These are phyloP conservation scores for Bipolaris bicolor DNA, from an alignment of 2,329 filamentous ascomycete species.

Conservation along the genomic window DNA sequence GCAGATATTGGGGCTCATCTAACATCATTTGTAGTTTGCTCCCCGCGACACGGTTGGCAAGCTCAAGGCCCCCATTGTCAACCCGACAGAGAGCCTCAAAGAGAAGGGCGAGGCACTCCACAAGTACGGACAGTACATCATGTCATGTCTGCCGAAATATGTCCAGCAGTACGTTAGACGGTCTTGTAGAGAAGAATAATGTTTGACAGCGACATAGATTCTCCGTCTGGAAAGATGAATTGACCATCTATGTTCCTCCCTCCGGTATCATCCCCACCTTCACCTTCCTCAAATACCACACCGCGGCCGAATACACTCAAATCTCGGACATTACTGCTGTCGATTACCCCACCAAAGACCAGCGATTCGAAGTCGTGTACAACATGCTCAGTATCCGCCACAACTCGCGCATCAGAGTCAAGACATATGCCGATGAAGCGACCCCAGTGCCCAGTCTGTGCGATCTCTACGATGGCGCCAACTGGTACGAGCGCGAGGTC, in stretches of 20 bases:
- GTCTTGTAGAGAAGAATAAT: no score
- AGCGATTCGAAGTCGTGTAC: slow-evolving; percentile 98
- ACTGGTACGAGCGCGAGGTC: slow-evolving; percentile 98
- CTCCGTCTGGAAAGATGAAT: slow-evolving; percentile 99
- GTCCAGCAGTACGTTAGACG: slow-evolving; percentile 74
- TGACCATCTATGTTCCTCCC: slow-evolving; percentile 91
- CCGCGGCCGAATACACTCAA: slow-evolving; percentile 94
- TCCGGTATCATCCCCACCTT: slow-evolving; percentile 89
- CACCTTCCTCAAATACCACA: slow-evolving; percentile 96
- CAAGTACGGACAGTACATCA: slow-evolving; percentile 93
- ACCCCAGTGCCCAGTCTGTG: slow-evolving; percentile 90
- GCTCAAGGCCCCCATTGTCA: slow-evolving; percentile 80
- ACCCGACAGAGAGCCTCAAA: slow-evolving; percentile 91
- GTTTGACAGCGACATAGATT: slow-evolving; percentile 59
- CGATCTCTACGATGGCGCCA: slow-evolving; percentile 87
- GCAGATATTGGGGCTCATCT: slow-evolving; percentile 15
- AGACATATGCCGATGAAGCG: slow-evolving; percentile 97
- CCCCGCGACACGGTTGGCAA: slow-evolving; percentile 54
- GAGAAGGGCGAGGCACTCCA: slow-evolving; percentile 87
- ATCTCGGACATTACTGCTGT: slow-evolving; percentile 91
- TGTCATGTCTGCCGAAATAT: slow-evolving; percentile 96
- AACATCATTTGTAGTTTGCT: slow-evolving; percentile 46
- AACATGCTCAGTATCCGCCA: slow-evolving; percentile 94
- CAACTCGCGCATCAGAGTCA: slow-evolving; percentile 95
- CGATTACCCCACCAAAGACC: slow-evolving; percentile 92